A percentile compares a stretch with the other conserved stretches of the same genome.
phyloP scores from a whole-genome alignment of 345 rosid species.

The Eucalyptus sp. region DNA sequence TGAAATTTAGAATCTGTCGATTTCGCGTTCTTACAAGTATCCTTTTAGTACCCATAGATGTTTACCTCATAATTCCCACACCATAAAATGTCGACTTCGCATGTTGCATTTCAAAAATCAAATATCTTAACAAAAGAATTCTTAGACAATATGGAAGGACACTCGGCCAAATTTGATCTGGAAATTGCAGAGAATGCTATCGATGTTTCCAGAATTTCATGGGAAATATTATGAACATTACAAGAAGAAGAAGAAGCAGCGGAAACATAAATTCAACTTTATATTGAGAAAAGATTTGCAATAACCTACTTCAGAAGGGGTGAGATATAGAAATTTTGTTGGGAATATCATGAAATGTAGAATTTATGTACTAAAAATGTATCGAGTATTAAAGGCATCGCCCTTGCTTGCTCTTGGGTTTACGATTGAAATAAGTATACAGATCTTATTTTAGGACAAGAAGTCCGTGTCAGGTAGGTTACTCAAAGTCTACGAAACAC shows the following conservation, averaged over 20 bases:
- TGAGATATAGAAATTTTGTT: background rate
- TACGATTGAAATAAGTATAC: background rate
- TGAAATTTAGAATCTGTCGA: background rate
- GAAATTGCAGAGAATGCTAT: background rate
- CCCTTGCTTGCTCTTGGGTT: background rate
- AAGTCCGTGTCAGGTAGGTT: background rate
- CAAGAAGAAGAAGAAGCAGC: background rate
- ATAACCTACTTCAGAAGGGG: background rate
- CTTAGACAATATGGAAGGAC: background rate
- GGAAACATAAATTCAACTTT: background rate
- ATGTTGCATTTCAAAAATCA: background rate
- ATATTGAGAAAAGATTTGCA: background rate
- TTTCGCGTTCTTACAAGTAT: background rate
- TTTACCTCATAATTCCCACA: background rate
- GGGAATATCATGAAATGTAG: background rate
- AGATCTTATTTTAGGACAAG: background rate
- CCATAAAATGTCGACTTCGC: background rate
- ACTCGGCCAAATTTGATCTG: background rate
- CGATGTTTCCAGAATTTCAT: background rate
- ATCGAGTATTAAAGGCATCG: background rate
- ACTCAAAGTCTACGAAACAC: background rate
- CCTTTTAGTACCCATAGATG: background rate
- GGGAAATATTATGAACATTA: background rate
- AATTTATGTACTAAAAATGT: background rate
- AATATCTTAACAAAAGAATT: background rate